phyloP scores from a whole-genome alignment of 352 stramenopile genomes.

The Phytophthora pistaciae region DNA sequence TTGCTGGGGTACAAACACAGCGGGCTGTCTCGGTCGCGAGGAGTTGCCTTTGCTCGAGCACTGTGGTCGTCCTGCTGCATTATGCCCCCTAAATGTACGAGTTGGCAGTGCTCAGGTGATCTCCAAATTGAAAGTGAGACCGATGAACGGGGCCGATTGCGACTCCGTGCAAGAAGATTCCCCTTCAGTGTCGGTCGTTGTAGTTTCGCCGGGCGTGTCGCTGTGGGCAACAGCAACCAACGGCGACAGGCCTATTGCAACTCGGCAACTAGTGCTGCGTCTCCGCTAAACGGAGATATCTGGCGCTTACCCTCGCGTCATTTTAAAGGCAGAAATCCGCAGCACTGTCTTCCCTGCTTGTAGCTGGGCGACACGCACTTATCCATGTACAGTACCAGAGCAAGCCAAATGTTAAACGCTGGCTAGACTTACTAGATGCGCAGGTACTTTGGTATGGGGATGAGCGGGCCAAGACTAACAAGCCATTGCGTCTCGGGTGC shows the following conservation, averaged over 20 bases:
- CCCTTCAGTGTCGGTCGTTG: neutral
- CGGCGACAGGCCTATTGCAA: neutral
- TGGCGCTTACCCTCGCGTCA: neutral
- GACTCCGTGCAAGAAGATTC: conserved; percentile 4
- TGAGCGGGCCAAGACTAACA: neutral
- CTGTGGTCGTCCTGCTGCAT: conserved; percentile 8
- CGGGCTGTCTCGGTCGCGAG: neutral
- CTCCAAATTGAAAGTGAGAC: conserved; percentile 16
- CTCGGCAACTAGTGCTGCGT: neutral
- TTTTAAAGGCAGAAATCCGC: neutral
- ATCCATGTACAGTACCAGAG: too few species aligned
- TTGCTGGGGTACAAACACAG: conserved; percentile 51
- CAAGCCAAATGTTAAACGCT: neutral
- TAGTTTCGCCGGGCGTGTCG: neutral
- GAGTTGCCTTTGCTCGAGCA: neutral
- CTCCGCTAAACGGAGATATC: neutral
- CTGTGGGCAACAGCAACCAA: neutral
- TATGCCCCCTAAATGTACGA: neutral
- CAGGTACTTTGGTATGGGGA: neutral
- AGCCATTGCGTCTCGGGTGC: too few species aligned
- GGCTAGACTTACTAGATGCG: neutral
- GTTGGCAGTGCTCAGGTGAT: neutral
- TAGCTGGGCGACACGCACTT: too few species aligned
- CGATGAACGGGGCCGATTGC: neutral
- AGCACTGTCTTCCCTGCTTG: too few species aligned